Base-by-base conservation (phyloP, 352 stramenopile species). In the Pythium aquatile region DNA sequence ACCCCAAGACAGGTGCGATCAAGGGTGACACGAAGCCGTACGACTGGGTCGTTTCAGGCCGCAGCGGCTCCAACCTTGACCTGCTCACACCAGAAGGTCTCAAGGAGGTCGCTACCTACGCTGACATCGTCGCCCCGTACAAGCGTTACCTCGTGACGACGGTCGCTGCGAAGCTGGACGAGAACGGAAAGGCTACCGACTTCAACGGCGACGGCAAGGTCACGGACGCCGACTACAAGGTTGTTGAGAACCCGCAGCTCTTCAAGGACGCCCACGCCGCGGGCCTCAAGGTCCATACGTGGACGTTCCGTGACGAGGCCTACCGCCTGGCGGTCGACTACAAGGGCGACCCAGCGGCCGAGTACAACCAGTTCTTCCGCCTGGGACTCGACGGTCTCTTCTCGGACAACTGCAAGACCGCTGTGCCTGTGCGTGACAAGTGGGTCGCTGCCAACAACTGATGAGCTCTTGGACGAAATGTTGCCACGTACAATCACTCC, bases 131-230 rank as follows among this genome's bases (percentile, higher is more conserved):
- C 48, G 88, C 86, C 44, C 83, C 81, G 13, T 91, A 86, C 70
- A 97, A 97, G 70, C 84, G 85, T 65, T 85, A 92, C 55, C 51
- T 97, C 42, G 68, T 92, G 17, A 78, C 85, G 51, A 66, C 74
- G 7, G 61, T 85, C 13, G 70, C 79, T 4, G 65, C 73, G 20
- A 66, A 88, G 61, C 58, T 84, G 28, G 58, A 68, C 40, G 72
- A 86, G 13, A 33, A 69, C 13, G 82, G 75, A 49, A 81, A 69
- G 37, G 69, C 74, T 13, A 74, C 77, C 37, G 81, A 93, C 58
- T 75, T 64, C 32, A 90, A 91, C 65, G 84, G 80, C 28, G 83
- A 96, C 65, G 79, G 76, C 30, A 53, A 74, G 35, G 55, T 89
- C 37, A 75, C 65, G 20, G 83, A 92, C 59, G 79, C 77, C 6